These are phyloP conservation scores for Dryadomyces quercivorus DNA, from an alignment of 2,329 filamentous ascomycete genomes.

Conservation along the genomic window DNA sequence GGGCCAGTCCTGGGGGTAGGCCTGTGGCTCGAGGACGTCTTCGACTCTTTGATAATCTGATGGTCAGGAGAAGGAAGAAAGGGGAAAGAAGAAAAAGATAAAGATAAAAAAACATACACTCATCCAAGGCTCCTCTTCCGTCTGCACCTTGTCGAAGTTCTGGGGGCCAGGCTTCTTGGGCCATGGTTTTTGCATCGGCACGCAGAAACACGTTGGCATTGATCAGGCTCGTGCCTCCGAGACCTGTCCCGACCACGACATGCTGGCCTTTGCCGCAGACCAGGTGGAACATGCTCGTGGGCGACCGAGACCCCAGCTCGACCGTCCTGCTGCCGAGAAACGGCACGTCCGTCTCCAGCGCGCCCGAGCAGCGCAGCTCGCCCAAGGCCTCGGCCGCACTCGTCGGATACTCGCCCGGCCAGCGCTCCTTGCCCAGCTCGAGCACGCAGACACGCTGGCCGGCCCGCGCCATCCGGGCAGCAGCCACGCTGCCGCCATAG, in stretches of 20 bases:
- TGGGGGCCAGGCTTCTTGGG: conserved; percentile 43
- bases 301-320: conserved; percentile 30
- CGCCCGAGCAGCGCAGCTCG: conserved; percentile 45
- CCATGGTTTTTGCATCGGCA: conserved; percentile 41
- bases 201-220: conserved; percentile 57
- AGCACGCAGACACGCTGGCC: conserved; percentile 50
- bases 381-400: conserved; percentile 30
- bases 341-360: conserved; percentile 25
- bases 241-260: conserved; percentile 45
- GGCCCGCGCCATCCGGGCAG: conserved; percentile 49
- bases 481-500: conserved; percentile 55
- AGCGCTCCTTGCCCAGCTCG: conserved; percentile 51
- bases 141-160: too few relatives aligned
- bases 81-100: neutral
- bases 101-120: conserved; percentile 29
- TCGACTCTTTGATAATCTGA: conserved; percentile 45
- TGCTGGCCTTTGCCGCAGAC: conserved; percentile 52
- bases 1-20: conserved; percentile 47
- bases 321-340: conserved; percentile 28
- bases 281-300: conserved; percentile 51
- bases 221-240: conserved; percentile 53
- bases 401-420: conserved; percentile 53
- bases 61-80: neutral
- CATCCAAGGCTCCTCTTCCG: conserved; percentile 27
- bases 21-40: conserved; percentile 43